These are phyloP conservation scores for Phytophthora fragariaefolia DNA, from an alignment of 352 stramenopile genomes.

Conservation along the genomic window DNA sequence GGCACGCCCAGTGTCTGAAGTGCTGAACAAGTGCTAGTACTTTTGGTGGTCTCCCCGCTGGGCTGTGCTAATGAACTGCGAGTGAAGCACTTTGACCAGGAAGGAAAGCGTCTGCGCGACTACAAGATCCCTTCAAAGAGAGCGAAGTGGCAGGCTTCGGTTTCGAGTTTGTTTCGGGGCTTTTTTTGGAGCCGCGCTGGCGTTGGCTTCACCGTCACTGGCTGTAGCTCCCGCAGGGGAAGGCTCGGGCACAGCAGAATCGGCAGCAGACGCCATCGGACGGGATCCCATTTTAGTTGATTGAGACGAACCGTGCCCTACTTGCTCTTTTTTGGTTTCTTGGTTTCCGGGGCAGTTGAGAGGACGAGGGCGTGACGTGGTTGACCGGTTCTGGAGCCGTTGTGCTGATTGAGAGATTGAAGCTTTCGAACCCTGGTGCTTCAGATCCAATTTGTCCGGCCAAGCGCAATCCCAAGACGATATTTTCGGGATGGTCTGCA, in stretches of 20 bases:
- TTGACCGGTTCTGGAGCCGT: conserved; percentile 38
- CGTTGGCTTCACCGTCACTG: conserved; percentile 8
- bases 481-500: conserved; percentile 47
- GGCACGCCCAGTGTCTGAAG: too few species aligned
- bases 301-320: conserved; percentile 28
- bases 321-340: conserved; percentile 42
- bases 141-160: conserved; percentile 21
- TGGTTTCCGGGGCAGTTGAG: conserved; percentile 32
- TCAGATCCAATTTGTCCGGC: conserved; percentile 41
- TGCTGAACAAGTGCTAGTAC: too few species aligned
- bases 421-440: neutral
- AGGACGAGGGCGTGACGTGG: conserved; percentile 21
- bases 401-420: conserved; percentile 9
- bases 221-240: conserved; percentile 10
- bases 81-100: too few species aligned
- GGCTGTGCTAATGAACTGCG: too few species aligned
- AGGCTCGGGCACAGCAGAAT: conserved; percentile 16
- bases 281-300: conserved; percentile 39
- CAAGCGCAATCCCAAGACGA: conserved; percentile 40
- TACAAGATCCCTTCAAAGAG: conserved; percentile 2
- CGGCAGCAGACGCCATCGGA: conserved; percentile 10
- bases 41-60: too few species aligned
- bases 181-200: conserved; percentile 25
- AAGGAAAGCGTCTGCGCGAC: neutral
- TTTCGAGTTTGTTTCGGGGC: conserved; percentile 37